Conservation (phyloP, 2,329 filamentous ascomycete species). For the Penicillium sp. region DNA sequence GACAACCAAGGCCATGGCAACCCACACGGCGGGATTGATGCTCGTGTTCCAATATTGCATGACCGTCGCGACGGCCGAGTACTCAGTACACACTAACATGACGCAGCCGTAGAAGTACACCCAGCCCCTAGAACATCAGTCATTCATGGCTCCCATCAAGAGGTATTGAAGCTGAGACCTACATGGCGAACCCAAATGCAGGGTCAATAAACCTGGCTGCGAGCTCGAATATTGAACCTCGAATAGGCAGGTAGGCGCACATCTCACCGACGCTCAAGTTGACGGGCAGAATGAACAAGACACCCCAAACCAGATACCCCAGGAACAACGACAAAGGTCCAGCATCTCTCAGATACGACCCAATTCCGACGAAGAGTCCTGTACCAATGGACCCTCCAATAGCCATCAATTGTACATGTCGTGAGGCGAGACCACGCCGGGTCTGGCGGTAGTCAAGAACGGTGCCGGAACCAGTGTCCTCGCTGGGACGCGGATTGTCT, state of each 20-base stretch:
- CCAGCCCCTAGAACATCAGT: slow-evolving; percentile 32
- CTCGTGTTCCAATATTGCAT: slow-evolving; percentile 47
- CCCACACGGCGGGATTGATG: slow-evolving; percentile 44
- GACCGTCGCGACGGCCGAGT: slow-evolving; percentile 45
- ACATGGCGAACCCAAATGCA: slow-evolving; percentile 44
- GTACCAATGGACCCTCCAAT: slow-evolving; percentile 41
- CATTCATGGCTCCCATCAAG: not conserved
- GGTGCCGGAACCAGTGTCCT: slow-evolving; percentile 17
- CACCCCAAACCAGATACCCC: slow-evolving; percentile 36
- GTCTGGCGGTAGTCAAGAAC: slow-evolving; percentile 19
- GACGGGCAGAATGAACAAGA: slow-evolving; percentile 34
- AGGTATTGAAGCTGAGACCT: not conserved
- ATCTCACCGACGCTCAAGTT: slow-evolving; percentile 33
- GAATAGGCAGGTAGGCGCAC: slow-evolving; percentile 39
- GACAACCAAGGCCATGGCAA: slow-evolving; percentile 43
- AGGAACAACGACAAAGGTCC: slow-evolving; percentile 37
- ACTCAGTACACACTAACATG: slow-evolving; percentile 49
- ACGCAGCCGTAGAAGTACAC: slow-evolving; percentile 48
- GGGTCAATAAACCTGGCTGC: slow-evolving; percentile 51
- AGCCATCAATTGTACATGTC: slow-evolving; percentile 44
- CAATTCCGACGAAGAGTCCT: slow-evolving; percentile 38
- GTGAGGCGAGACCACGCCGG: slow-evolving; percentile 37
- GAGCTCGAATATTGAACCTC: slow-evolving; percentile 49
- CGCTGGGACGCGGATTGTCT: slow-evolving; percentile 9
- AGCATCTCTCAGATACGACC: slow-evolving; percentile 31